Conservation (phyloP, 495 filamentous ascomycete species). For the Lasiosphaeria ovina region DNA sequence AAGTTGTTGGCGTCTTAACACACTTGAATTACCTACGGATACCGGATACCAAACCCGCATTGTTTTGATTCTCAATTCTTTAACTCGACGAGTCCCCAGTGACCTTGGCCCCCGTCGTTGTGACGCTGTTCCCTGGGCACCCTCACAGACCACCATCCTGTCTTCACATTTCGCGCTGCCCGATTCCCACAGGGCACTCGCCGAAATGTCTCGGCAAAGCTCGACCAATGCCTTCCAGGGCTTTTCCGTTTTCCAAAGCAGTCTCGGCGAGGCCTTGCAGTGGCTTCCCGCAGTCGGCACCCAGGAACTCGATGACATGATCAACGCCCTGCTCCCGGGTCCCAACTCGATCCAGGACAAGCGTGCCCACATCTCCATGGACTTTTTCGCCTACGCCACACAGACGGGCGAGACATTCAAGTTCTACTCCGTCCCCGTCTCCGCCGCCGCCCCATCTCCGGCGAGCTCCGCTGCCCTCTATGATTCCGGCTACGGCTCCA, state of each 20-base stretch:
- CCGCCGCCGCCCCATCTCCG: conserved; percentile 37
- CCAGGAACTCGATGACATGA: conserved; percentile 51
- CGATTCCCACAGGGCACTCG: conserved; percentile 21
- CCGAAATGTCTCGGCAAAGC: conserved; percentile 39
- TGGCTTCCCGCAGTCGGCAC: conserved; percentile 55
- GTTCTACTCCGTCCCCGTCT: conserved; percentile 47
- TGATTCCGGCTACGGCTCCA: conserved; percentile 45
- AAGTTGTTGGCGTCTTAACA: too few species aligned
- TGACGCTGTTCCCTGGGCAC: neutral
- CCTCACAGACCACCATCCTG: neutral
- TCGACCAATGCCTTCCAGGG: conserved; percentile 41
- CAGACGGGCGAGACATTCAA: conserved; percentile 48
- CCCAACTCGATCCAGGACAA: conserved; percentile 50
- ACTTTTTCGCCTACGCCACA: conserved; percentile 49
- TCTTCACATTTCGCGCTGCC: neutral
- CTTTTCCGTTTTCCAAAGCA: conserved; percentile 50
- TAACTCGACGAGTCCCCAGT: neutral
- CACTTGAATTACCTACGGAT: too few species aligned
- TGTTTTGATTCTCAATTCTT: neutral
- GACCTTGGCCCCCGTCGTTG: neutral
- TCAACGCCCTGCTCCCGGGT: conserved; percentile 51
- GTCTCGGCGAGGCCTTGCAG: conserved; percentile 49
- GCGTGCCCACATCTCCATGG: conserved; percentile 51
- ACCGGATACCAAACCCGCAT: too few species aligned
- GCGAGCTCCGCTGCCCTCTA: conserved; percentile 32